Conservation (phyloP, 495 filamentous ascomycete species). For the Penicillium dipodomyicola region DNA sequence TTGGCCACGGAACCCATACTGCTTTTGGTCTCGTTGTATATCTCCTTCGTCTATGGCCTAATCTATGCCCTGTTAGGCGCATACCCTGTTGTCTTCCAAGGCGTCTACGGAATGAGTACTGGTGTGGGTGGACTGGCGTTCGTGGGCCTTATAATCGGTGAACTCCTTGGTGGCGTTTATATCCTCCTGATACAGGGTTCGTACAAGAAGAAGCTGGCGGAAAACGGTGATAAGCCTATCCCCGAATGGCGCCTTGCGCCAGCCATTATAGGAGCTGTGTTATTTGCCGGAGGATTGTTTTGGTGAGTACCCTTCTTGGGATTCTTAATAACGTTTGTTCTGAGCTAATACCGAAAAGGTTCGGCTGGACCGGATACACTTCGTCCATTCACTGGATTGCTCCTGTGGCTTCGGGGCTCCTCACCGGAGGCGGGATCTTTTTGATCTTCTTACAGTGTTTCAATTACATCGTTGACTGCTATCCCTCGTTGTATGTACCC, state of each 20-base stretch:
- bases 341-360: conserved; percentile 25
- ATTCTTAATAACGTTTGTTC: neutral
- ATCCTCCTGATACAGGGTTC: conserved; percentile 24
- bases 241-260: conserved; percentile 39
- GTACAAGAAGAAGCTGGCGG: conserved; percentile 27
- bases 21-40: conserved; percentile 41
- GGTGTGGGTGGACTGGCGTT: conserved; percentile 33
- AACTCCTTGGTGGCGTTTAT: conserved; percentile 22
- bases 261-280: conserved; percentile 47
- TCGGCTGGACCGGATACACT: conserved; percentile 35
- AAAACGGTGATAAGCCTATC: conserved; percentile 27
- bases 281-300: conserved; percentile 52
- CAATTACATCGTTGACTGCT: conserved; percentile 36
- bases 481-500: conserved; percentile 60
- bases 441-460: conserved; percentile 35
- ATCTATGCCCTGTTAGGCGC: conserved; percentile 33
- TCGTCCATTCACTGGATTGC: conserved; percentile 33
- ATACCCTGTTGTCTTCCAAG: conserved; percentile 35
- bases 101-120: conserved; percentile 28
- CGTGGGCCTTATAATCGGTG: conserved; percentile 33
- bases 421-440: conserved; percentile 31
- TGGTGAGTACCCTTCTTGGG: conserved; percentile 31
- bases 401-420: conserved; percentile 27
- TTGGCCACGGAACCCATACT: conserved; percentile 47
- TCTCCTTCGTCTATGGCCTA: conserved; percentile 42